A percentile compares a stretch with the other conserved stretches of the same genome.
Conservation (phyloP, 1,139 yeast species). For the Suhomyces taliae region DNA sequence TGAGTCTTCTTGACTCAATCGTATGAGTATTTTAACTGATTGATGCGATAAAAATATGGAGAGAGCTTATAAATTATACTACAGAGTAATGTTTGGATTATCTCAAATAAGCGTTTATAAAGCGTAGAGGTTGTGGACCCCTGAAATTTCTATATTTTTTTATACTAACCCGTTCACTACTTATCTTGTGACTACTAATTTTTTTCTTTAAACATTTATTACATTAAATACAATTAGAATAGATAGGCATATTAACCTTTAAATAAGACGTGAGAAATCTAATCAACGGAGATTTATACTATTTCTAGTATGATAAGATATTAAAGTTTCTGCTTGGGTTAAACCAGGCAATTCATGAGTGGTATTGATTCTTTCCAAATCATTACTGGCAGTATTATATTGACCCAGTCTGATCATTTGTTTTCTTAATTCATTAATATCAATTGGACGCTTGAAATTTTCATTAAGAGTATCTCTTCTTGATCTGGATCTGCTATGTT, state of each 20-base stretch:
- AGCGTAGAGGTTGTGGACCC: too few species aligned
- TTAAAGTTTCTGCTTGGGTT: slow-evolving; percentile 50
- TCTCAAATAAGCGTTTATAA: too few species aligned
- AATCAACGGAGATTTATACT: slow-evolving; percentile 26
- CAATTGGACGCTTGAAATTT: slow-evolving; percentile 36
- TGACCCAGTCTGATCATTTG: slow-evolving; percentile 47
- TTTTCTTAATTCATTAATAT: slow-evolving; percentile 37
- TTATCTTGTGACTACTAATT: too few species aligned
- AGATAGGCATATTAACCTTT: neutral
- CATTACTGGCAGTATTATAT: slow-evolving; percentile 29
- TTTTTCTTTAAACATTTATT: neutral
- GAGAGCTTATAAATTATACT: too few species aligned
- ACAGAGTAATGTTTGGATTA: too few species aligned
- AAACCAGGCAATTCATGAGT: slow-evolving; percentile 53
- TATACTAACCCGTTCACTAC: too few species aligned
- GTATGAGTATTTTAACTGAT: too few species aligned
- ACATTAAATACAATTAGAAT: neutral
- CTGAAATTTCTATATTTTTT: too few species aligned
- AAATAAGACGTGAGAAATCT: slow-evolving; percentile 1
- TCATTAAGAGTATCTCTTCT: slow-evolving; percentile 35
- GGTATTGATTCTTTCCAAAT: slow-evolving; percentile 43
- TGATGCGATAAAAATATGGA: too few species aligned
- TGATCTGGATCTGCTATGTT: slow-evolving; percentile 23
- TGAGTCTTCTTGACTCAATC: too few species aligned
- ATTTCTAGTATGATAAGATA: slow-evolving; percentile 45